Evolutionary conservation across 176 grass and related monocot genomes (phyloP).

Genomic region (Carex cristatella): DNA sequence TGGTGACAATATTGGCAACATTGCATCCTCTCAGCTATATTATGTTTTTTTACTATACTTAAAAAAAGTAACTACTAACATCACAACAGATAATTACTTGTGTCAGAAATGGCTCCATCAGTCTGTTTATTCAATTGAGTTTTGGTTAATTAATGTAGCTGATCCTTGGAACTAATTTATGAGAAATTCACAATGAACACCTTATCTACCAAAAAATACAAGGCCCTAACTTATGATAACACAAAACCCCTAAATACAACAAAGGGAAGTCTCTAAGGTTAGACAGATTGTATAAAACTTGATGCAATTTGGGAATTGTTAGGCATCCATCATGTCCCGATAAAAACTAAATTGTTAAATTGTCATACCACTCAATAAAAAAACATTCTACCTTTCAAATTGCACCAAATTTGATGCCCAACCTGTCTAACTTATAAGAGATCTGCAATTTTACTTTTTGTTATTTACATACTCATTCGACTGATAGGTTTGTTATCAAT

Average conservation of each 20-base stretch:
- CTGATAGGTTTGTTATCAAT: not conserved
- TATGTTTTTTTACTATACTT: not conserved
- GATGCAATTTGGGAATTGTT: not conserved
- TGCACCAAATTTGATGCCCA: not conserved
- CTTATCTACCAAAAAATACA: not conserved
- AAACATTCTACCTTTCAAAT: not conserved
- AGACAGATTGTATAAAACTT: not conserved
- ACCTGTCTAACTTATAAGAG: not conserved
- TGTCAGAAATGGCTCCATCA: not conserved
- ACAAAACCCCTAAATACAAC: not conserved
- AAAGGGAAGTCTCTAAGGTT: not conserved
- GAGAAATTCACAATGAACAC: not conserved
- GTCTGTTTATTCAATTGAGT: not conserved
- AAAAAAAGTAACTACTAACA: not conserved
- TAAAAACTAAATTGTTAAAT: not conserved
- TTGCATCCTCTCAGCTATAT: not conserved
- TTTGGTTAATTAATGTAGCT: not conserved
- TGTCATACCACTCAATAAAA: not conserved
- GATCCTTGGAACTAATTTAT: not conserved
- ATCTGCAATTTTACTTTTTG: not conserved
- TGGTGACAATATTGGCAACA: constrained; percentile 6
- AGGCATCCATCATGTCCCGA: not conserved
- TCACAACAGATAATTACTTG: not conserved
- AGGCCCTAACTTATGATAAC: not conserved
- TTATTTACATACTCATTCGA: not conserved